phyloP scores from a whole-genome alignment of 352 stramenopile species.

The Phytophthora idaei region DNA sequence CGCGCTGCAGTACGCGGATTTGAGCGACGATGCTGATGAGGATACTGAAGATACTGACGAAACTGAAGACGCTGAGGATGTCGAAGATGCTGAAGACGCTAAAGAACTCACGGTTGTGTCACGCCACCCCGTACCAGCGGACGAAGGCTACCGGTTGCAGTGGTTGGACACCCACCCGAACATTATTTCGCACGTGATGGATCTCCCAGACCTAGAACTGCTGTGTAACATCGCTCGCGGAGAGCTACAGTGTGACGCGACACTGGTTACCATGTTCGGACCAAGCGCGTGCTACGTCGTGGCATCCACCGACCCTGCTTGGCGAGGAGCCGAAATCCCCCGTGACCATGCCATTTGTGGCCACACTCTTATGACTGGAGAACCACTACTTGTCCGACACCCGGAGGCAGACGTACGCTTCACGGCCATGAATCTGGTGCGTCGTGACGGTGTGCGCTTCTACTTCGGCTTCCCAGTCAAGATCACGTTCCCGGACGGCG shows the following conservation, averaged over 20 bases:
- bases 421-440: conserved; percentile 41
- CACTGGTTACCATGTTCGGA: conserved; percentile 57
- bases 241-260: conserved; percentile 55
- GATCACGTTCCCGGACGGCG: conserved; percentile 22
- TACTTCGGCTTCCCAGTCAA: conserved; percentile 70
- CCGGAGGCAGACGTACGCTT: conserved; percentile 71
- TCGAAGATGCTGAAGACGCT: background rate
- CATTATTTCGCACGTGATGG: conserved; percentile 45
- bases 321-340: conserved; percentile 35
- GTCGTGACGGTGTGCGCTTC: conserved; percentile 49
- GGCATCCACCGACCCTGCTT: conserved; percentile 45
- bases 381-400: conserved; percentile 58
- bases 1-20: conserved; percentile 32
- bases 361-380: conserved; percentile 59
- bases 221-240: conserved; percentile 58
- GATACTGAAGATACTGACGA: conserved; percentile 20
- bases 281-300: conserved; percentile 45
- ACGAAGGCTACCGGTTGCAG: conserved; percentile 46
- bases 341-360: conserved; percentile 62
- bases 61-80: conserved; percentile 17
- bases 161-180: conserved; percentile 41
- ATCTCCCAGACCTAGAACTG: conserved; percentile 65
- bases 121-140: conserved; percentile 39
- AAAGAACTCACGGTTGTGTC: conserved; percentile 29
- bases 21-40: conserved; percentile 8